Conservation (phyloP, 1,284 basidiomycete genomes). For the Malassezia dermatis region DNA sequence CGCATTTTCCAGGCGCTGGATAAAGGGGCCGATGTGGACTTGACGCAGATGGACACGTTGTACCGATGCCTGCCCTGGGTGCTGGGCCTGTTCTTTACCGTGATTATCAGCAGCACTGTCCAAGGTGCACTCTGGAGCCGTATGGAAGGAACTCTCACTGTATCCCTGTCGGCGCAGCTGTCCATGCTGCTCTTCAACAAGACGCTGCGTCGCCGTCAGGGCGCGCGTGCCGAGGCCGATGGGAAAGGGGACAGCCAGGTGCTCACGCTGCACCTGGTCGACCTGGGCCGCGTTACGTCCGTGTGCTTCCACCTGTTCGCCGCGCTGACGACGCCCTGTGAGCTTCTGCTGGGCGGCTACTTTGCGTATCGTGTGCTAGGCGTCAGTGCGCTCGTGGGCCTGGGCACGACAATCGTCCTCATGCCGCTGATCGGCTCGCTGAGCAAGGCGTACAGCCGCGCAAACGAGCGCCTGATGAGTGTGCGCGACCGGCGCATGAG, state of each 20-base stretch:
- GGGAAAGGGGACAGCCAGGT: conserved; percentile 6
- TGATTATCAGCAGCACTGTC: conserved; percentile 14
- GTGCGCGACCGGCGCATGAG: conserved; percentile 14
- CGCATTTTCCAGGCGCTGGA: conserved; percentile 9
- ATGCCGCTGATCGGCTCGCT: conserved; percentile 5
- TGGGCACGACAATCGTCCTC: conserved; percentile 7
- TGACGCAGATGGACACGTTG: background rate
- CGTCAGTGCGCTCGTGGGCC: conserved; percentile 10
- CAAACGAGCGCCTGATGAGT: conserved; percentile 14
- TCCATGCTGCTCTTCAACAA: conserved; percentile 14
- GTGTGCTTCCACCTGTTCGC: conserved; percentile 12
- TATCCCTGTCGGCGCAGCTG: conserved; percentile 15
- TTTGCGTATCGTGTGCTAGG: conserved; percentile 17
- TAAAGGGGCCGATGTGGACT: background rate
- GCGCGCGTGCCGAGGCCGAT: background rate
- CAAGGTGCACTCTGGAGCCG: conserved; percentile 14
- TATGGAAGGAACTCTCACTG: conserved; percentile 7
- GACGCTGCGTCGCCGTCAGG: conserved; percentile 7
- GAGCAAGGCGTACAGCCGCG: background rate
- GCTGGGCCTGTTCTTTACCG: conserved; percentile 6
- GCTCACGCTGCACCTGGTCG: conserved; percentile 15
- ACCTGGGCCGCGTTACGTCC: conserved; percentile 9
- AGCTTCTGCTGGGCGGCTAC: conserved; percentile 17
- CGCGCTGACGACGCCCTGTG: conserved; percentile 8
- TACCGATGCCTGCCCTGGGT: conserved; percentile 7